Base-by-base conservation (phyloP, 106 monocot species). In the Ottelia alismoides region DNA sequence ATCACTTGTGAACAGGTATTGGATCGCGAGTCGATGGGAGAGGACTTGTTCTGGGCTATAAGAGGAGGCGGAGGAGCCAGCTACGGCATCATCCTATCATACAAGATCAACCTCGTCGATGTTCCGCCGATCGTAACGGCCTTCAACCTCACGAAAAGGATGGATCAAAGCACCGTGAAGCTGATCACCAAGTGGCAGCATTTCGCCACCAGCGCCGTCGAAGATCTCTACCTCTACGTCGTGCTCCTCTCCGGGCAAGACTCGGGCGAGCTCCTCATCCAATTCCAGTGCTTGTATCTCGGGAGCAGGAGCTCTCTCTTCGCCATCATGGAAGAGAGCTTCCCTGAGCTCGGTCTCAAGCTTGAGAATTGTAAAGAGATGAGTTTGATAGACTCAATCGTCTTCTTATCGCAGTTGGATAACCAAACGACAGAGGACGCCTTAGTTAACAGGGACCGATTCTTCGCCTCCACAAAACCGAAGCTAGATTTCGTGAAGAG, bases 401-500 rank as follows among this genome's bases (percentile, higher is more conserved):
- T 58, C 0, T 57, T 30, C 31, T 52, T 65, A 12, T 64, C 58
- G 0, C 20, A 46, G 10, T 50, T 53, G 27, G 7, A 20, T 1
- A 49, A 48, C 6, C 30, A 56, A 21, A 22, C 32, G 9, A 2
- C 48, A 2, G 51, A 53, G n/a, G 44, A 19, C 7, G 32, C 64
- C 22, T 4, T 60, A 3, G 22, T 57, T 31, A 57, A 69, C 32
- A 19, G 20, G 7, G 3, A 9, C 47, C 61, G 59, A 14, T 28
- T 30, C 2, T 49, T 51, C 22, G 21, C 0, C 11, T 51, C 20
- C 24, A 45, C 25, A 19, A 76, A 76, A 40, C 65, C 22, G 19
- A 76, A 70, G 43, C 71, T 70, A 16, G 76, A 76, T 56, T 70
- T 55, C 45, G 53, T 76, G 45, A 18, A 18, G 44, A 70, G 9